phyloP scores from a whole-genome alignment of 2,329 filamentous ascomycete genomes.

The Xylaria sp. region DNA sequence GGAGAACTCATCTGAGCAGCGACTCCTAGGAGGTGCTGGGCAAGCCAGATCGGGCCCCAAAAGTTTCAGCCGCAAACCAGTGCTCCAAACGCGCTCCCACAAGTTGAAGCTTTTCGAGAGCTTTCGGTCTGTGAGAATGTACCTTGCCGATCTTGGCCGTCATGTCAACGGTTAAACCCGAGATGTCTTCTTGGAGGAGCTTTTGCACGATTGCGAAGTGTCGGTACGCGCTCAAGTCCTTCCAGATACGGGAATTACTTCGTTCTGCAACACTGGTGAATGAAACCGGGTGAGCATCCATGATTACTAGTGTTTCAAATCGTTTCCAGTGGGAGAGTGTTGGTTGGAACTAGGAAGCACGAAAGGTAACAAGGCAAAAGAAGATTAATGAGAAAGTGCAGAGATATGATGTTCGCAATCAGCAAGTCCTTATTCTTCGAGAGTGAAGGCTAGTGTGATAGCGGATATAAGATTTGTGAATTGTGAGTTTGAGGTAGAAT shows the following conservation, averaged over 20 bases:
- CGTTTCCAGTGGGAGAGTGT: slow-evolving; percentile 1
- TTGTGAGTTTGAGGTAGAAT: neutral
- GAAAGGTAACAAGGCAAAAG: neutral
- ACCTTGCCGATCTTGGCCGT: slow-evolving; percentile 54
- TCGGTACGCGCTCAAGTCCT: slow-evolving; percentile 59
- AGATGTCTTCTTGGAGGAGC: slow-evolving; percentile 49
- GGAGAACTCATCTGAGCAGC: slow-evolving; percentile 47
- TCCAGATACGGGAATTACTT: slow-evolving; percentile 61
- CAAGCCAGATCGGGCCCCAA: slow-evolving; percentile 44
- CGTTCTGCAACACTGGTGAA: slow-evolving; percentile 58
- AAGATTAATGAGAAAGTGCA: neutral
- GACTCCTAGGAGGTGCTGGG: slow-evolving; percentile 46
- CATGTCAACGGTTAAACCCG: slow-evolving; percentile 48
- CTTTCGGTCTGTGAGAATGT: slow-evolving; percentile 45
- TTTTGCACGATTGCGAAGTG: slow-evolving; percentile 51
- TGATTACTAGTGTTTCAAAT: slow-evolving; percentile 42
- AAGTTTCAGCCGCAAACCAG: slow-evolving; percentile 38
- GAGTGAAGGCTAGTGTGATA: neutral
- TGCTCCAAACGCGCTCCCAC: slow-evolving; percentile 46
- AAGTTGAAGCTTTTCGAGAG: slow-evolving; percentile 47
- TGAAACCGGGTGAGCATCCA: slow-evolving; percentile 66
- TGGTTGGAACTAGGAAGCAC: neutral
- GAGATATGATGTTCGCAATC: neutral
- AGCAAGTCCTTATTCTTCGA: slow-evolving; percentile 5
- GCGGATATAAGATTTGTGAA: slow-evolving; percentile 5